Base-by-base conservation (phyloP, 2,329 filamentous ascomycete species). In the Stagonosporopsis chrysanthemi region DNA sequence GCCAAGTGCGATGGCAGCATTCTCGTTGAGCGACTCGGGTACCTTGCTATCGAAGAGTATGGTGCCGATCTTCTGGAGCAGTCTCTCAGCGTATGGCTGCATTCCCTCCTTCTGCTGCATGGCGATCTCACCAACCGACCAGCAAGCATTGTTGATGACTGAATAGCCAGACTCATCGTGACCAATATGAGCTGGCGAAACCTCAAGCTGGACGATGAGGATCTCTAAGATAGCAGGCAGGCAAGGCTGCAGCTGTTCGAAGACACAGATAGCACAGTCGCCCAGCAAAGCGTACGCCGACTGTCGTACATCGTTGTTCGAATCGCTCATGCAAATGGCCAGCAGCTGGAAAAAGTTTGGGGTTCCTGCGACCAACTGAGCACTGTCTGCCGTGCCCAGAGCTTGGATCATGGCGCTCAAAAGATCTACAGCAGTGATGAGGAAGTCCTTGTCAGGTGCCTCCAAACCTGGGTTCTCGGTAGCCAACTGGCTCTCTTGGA, bases 141-240 rank as follows among this genome's bases (percentile, higher is more conserved):
- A 99, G 79, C 94, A 98, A 22, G 95, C 94, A 73, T 99, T 99
- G 83, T 98, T 99, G 58, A 98, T 88, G 28, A 98, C 93, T 58
- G 92, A 92, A 75, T 97, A 97, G 14, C 88, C 89, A 17, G 86
- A 90, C 62, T 96, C 91, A 43, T 92, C 87, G 59, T 92, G 90
- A 66, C 96, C 91, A 59, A 93, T 85, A 52, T 83, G 83, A 60
- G 92, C 89, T 64, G 78, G 71, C 14, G 66, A 69, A 35, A 97
- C 81, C 64, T 98, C 93, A 26, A 99, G 86, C 74, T 98, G 93
- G 68, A 88, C 86, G 62, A 97, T 85, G n/a, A 97, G 80, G 45
- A 94, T 87, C 0, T 91, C 90, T 72, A 98, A 80, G 52, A 98
- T 83, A 12, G 82, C 86, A 2, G 86, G 83, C 14, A 99, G 81